Evolutionary conservation across 345 rosid species (phyloP).

Genomic region (Syzygium jambos): DNA sequence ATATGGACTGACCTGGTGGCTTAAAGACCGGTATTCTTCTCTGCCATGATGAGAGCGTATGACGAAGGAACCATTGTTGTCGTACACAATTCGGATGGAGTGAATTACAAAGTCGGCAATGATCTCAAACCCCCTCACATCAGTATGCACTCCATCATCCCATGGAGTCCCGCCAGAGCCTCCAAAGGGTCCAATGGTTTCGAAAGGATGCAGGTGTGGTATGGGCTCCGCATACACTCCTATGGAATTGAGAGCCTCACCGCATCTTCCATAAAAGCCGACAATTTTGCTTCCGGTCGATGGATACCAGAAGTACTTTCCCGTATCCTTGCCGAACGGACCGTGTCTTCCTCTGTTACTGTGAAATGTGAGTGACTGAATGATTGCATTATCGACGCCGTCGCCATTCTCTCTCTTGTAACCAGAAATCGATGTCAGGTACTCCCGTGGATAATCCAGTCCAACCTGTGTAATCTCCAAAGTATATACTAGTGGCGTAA

Average conservation of each 20-base stretch:
- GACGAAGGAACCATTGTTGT: not conserved
- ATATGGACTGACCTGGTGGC: not conserved
- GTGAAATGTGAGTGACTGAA: not conserved
- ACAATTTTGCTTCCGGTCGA: not conserved
- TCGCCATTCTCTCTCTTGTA: not conserved
- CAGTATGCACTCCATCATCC: not conserved
- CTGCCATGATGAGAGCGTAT: not conserved
- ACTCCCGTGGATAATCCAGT: not conserved
- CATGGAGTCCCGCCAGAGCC: not conserved
- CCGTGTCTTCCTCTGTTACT: not conserved
- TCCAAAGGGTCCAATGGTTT: not conserved
- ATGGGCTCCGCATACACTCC: not conserved
- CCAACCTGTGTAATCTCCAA: not conserved
- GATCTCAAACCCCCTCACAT: not conserved
- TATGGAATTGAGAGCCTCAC: not conserved
- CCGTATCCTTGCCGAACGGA: not conserved
- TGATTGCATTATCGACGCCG: not conserved
- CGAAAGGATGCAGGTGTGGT: not conserved
- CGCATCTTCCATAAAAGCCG: not conserved
- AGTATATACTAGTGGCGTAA: not conserved
- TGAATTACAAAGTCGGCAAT: not conserved
- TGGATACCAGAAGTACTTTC: not conserved
- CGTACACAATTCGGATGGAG: not conserved
- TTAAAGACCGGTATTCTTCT: not conserved
- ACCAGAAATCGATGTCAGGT: not conserved